Evolutionary conservation across 2,329 filamentous ascomycete genomes (phyloP).

Genomic region (Exophiala sp.): DNA sequence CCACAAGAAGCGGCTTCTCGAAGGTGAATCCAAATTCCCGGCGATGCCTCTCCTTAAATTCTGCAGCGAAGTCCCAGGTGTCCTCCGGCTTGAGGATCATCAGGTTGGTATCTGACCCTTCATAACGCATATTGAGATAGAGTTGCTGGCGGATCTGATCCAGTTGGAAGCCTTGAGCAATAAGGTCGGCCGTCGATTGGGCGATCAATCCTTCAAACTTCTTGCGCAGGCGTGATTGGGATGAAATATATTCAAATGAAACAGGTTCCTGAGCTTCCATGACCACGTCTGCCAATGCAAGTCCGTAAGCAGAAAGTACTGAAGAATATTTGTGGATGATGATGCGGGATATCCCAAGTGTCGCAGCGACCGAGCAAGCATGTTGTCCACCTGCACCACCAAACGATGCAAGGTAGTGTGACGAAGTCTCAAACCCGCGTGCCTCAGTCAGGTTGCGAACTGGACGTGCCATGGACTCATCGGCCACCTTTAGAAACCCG

Average conservation of each 20-base stretch:
- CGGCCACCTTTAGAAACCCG: constrained; percentile 42
- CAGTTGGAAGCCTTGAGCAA: constrained; percentile 42
- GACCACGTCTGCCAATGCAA: constrained; percentile 39
- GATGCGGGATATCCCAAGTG: constrained; percentile 40
- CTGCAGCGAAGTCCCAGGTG: constrained; percentile 73
- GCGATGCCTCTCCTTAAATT: constrained; percentile 80
- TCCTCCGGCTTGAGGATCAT: constrained; percentile 59
- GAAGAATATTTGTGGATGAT: constrained; percentile 45
- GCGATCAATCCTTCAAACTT: constrained; percentile 75
- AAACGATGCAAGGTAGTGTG: constrained; percentile 32
- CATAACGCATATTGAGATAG: constrained; percentile 49
- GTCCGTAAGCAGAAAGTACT: constrained; percentile 44
- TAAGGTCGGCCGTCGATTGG: constrained; percentile 47
- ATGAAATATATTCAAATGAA: constrained; percentile 21
- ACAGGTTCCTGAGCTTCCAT: constrained; percentile 17
- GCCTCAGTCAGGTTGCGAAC: constrained; percentile 31
- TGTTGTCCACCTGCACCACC: constrained; percentile 39
- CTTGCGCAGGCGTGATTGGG: constrained; percentile 49
- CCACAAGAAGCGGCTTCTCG: constrained; percentile 80
- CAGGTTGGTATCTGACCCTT: constrained; percentile 50
- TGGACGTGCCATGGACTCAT: constrained; percentile 40
- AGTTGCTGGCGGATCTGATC: constrained; percentile 43
- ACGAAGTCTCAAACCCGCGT: constrained; percentile 29
- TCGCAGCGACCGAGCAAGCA: constrained; percentile 41
- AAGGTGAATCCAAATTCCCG: constrained; percentile 91